phyloP scores from a whole-genome alignment of 1,284 basidiomycete species.

The Pascua sp. region DNA sequence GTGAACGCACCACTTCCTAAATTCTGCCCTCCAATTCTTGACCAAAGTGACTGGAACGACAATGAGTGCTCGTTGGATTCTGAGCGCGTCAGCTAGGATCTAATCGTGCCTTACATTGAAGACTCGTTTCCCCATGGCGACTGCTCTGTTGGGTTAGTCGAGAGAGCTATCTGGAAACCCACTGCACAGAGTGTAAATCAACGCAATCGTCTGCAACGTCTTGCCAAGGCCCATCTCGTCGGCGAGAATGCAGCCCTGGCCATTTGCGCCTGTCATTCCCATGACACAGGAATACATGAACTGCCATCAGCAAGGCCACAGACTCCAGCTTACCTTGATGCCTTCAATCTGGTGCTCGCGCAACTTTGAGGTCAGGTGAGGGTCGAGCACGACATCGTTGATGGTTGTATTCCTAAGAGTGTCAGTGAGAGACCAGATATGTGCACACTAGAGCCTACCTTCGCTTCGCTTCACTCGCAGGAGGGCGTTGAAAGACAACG shows the following conservation, averaged over 20 bases:
- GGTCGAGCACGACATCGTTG: slow-evolving; percentile 91
- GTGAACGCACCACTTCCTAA: slow-evolving; percentile 74
- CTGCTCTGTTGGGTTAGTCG: slow-evolving; percentile 55
- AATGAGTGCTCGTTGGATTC: slow-evolving; percentile 73
- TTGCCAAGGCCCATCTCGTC: slow-evolving; percentile 98
- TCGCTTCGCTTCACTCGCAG: slow-evolving; percentile 68
- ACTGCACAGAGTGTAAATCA: slow-evolving; percentile 87
- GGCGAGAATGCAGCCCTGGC: slow-evolving; percentile 86
- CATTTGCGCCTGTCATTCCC: slow-evolving; percentile 81
- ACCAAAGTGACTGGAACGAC: slow-evolving; percentile 93
- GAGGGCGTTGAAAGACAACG: slow-evolving; percentile 80
- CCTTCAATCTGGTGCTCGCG: slow-evolving; percentile 91
- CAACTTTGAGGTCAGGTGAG: slow-evolving; percentile 70
- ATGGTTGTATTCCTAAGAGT: slow-evolving; percentile 46
- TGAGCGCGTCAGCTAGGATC: slow-evolving; percentile 25
- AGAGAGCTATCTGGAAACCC: slow-evolving; percentile 29
- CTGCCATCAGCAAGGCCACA: slow-evolving; percentile 33
- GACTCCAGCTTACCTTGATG: slow-evolving; percentile 43
- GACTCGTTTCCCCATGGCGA: slow-evolving; percentile 67
- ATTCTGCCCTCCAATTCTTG: slow-evolving; percentile 96
- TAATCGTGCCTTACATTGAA: slow-evolving; percentile 46
- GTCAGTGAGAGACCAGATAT: not conserved
- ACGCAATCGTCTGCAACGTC: slow-evolving; percentile 76
- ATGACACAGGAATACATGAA: slow-evolving; percentile 97
- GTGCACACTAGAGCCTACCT: slow-evolving; percentile 54